Evolutionary conservation across 257 asterid genomes (phyloP).

Genomic region (Solanum commersonii): DNA sequence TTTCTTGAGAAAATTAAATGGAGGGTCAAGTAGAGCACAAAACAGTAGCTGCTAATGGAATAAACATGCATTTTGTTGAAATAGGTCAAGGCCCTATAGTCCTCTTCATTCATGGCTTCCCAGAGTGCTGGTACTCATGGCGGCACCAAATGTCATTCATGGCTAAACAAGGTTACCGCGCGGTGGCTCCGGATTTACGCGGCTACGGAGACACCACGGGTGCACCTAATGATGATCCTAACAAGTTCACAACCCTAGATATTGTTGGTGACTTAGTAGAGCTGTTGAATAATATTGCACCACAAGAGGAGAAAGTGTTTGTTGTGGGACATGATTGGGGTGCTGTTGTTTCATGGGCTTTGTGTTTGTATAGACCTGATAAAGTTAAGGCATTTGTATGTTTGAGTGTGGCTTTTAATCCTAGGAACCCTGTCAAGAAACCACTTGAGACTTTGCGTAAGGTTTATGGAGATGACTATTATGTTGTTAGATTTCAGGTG

Average conservation of each 20-base stretch:
- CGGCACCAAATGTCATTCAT: slow-evolving; percentile 63
- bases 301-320: slow-evolving; percentile 42
- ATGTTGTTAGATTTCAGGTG: slow-evolving; percentile 70
- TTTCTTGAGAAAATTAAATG: slow-evolving; percentile 8
- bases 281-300: slow-evolving; percentile 32
- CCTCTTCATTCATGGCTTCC: slow-evolving; percentile 82
- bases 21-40: slow-evolving; percentile 34
- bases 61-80: slow-evolving; percentile 52
- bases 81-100: slow-evolving; percentile 60
- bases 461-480: slow-evolving; percentile 62
- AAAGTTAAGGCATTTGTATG: slow-evolving; percentile 59
- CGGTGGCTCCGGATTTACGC: slow-evolving; percentile 79
- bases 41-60: slow-evolving; percentile 35
- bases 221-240: slow-evolving; percentile 26
- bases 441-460: slow-evolving; percentile 36
- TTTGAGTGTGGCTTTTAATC: slow-evolving; percentile 51
- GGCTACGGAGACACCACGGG: slow-evolving; percentile 62
- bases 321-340: slow-evolving; percentile 94
- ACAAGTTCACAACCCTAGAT: slow-evolving; percentile 43
- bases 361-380: slow-evolving; percentile 67
- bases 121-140: slow-evolving; percentile 85
- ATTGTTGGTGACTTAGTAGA: slow-evolving; percentile 56
- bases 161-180: slow-evolving; percentile 50
- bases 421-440: slow-evolving; percentile 36
- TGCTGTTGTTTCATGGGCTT: slow-evolving; percentile 57